phyloP scores from a whole-genome alignment of 2,329 filamentous ascomycete species.

The Ophiostoma montium region DNA sequence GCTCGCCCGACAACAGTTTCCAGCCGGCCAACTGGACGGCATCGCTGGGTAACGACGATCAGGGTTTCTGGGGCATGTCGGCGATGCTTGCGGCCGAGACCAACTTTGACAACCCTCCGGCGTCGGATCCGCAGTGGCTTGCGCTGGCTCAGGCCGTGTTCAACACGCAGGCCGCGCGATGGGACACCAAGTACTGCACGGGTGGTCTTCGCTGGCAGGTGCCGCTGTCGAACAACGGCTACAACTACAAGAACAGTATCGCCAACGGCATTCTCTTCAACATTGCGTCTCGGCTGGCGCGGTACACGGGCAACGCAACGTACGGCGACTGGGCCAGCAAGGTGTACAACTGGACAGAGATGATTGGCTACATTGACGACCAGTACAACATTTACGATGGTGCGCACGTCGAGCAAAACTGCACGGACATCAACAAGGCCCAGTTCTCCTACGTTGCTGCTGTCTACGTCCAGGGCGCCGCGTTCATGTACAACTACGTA shows the following conservation, averaged over 20 bases:
- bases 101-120: conserved; percentile 31
- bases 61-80: conserved; percentile 43
- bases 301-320: conserved; percentile 52
- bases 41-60: conserved; percentile 42
- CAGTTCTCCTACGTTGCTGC: conserved; percentile 57
- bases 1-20: conserved; percentile 30
- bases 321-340: conserved; percentile 49
- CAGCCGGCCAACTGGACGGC: conserved; percentile 32
- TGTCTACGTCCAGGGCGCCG: conserved; percentile 46
- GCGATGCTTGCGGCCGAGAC: conserved; percentile 43
- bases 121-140: conserved; percentile 31
- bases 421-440: conserved; percentile 43
- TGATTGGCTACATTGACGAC: conserved; percentile 43
- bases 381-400: conserved; percentile 50
- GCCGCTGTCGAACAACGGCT: conserved; percentile 46
- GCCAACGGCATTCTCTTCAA: conserved; percentile 53
- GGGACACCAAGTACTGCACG: conserved; percentile 47
- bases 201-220: conserved; percentile 58
- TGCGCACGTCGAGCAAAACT: conserved; percentile 41
- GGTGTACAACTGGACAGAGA: conserved; percentile 46
- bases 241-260: conserved; percentile 52
- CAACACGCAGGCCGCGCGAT: conserved; percentile 37
- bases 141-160: conserved; percentile 45
- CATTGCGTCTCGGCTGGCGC: conserved; percentile 52
- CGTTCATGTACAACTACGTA: conserved; percentile 54